phyloP scores from a whole-genome alignment of 2,329 filamentous ascomycete species.

The Colletotrichum coccodes region DNA sequence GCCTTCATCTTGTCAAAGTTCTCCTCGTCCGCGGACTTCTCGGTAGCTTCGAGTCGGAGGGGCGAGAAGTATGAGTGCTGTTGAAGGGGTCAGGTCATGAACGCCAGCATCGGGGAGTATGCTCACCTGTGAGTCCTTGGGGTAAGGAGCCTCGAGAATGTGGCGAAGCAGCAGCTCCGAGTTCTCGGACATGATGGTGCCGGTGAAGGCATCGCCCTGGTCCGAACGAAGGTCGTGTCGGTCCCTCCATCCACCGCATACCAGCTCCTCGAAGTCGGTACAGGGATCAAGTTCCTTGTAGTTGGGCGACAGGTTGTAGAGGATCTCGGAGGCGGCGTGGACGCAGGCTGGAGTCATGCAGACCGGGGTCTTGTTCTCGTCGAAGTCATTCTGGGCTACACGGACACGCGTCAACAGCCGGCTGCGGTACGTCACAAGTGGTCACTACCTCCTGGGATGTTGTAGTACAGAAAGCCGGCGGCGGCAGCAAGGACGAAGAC shows the following conservation, averaged over 20 bases:
- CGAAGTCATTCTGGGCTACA: neutral
- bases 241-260: constrained; percentile 74
- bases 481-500: constrained; percentile 11
- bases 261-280: constrained; percentile 73
- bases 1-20: constrained; percentile 75
- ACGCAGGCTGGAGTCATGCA: constrained; percentile 42
- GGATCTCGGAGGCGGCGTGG: constrained; percentile 43
- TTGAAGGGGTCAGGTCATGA: neutral
- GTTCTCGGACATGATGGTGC: constrained; percentile 69
- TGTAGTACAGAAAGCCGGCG: constrained; percentile 16
- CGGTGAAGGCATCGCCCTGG: constrained; percentile 68
- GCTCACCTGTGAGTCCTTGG: constrained; percentile 48
- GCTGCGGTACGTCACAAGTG: accelerated
- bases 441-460: neutral
- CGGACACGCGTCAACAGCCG: neutral
- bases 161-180: constrained; percentile 68
- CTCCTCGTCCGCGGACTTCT: constrained; percentile 60
- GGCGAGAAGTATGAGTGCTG: constrained; percentile 62
- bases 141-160: constrained; percentile 70
- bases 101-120: constrained; percentile 28
- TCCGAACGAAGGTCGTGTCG: constrained; percentile 74
- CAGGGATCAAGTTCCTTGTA: constrained; percentile 75
- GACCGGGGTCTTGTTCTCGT: constrained; percentile 27
- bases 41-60: constrained; percentile 43
- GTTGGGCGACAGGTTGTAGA: constrained; percentile 45